Evolutionary conservation across 1,284 basidiomycete genomes (phyloP).

Genomic region (Ceratobasidium theobromae): DNA sequence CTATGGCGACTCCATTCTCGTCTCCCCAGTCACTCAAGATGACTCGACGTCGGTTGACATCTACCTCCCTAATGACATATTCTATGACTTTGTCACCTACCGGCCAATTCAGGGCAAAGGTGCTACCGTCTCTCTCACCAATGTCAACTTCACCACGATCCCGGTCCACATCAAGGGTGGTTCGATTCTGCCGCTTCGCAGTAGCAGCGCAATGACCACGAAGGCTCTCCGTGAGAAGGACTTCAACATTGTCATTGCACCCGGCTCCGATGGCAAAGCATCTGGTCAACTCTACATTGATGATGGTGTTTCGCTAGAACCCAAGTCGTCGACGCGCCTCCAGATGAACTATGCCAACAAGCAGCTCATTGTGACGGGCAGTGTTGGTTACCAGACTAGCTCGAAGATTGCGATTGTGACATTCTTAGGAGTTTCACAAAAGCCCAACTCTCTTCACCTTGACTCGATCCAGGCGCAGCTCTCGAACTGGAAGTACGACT

Average conservation of each 20-base stretch:
- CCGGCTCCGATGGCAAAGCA: slow-evolving; percentile 52
- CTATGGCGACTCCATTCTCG: slow-evolving; percentile 64
- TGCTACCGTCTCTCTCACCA: slow-evolving; percentile 49
- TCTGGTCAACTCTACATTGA: slow-evolving; percentile 59
- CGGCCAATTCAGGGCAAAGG: slow-evolving; percentile 52
- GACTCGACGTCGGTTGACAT: slow-evolving; percentile 59
- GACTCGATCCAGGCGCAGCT: slow-evolving; percentile 22
- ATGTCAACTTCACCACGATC: slow-evolving; percentile 59
- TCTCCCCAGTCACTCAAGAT: slow-evolving; percentile 66
- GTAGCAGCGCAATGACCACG: slow-evolving; percentile 60
- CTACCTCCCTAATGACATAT: slow-evolving; percentile 64
- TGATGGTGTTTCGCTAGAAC: slow-evolving; percentile 60
- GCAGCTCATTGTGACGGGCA: slow-evolving; percentile 52
- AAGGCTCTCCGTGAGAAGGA: slow-evolving; percentile 54
- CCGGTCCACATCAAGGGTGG: slow-evolving; percentile 65
- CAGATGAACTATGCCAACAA: slow-evolving; percentile 49
- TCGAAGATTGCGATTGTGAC: slow-evolving; percentile 35
- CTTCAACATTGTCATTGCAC: slow-evolving; percentile 65
- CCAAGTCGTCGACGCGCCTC: slow-evolving; percentile 49
- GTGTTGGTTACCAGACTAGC: slow-evolving; percentile 49
- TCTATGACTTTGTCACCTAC: slow-evolving; percentile 63
- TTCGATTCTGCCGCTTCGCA: slow-evolving; percentile 57
- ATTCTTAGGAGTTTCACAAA: slow-evolving; percentile 33
- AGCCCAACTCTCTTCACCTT: slow-evolving; percentile 31
- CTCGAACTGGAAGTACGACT: slow-evolving; percentile 31